Evolutionary conservation across 441 rosid genomes (phyloP).

Genomic region (Mallotus japonicus): DNA sequence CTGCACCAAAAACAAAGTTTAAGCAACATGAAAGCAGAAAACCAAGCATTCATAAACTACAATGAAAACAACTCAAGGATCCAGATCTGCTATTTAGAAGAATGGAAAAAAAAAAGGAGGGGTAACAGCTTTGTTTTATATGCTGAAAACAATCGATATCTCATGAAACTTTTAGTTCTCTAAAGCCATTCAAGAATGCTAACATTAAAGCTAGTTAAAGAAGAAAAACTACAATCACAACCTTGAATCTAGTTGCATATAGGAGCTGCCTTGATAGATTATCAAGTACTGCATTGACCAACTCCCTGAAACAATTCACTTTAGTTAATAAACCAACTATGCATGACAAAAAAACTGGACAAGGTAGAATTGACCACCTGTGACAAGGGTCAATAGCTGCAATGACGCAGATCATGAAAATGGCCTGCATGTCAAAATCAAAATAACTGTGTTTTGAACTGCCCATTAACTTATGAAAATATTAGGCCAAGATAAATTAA

Average conservation of each 20-base stretch:
- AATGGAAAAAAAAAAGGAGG: neutral
- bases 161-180: neutral
- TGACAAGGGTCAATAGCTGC: conserved; percentile 86
- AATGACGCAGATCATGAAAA: conserved; percentile 83
- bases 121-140: neutral
- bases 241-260: conserved; percentile 82
- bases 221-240: conserved; percentile 25
- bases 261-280: conserved; percentile 75
- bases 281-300: conserved; percentile 70
- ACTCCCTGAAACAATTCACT: conserved; percentile 56
- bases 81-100: neutral
- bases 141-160: neutral
- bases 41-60: neutral
- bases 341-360: conserved; percentile 13
- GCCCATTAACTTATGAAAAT: conserved; percentile 1
- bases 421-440: conserved; percentile 59
- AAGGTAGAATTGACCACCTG: conserved; percentile 45
- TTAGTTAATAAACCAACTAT: conserved; percentile 11
- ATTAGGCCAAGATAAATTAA: conserved; percentile 7
- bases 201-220: conserved; percentile 4
- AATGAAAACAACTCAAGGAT: conserved; percentile 1
- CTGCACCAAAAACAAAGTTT: conserved; percentile 40
- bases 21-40: conserved; percentile 1
- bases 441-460: neutral
- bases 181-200: conserved; percentile 1